These are phyloP conservation scores for Pythium graminicola DNA, from an alignment of 352 stramenopile species.

Conservation along the genomic window DNA sequence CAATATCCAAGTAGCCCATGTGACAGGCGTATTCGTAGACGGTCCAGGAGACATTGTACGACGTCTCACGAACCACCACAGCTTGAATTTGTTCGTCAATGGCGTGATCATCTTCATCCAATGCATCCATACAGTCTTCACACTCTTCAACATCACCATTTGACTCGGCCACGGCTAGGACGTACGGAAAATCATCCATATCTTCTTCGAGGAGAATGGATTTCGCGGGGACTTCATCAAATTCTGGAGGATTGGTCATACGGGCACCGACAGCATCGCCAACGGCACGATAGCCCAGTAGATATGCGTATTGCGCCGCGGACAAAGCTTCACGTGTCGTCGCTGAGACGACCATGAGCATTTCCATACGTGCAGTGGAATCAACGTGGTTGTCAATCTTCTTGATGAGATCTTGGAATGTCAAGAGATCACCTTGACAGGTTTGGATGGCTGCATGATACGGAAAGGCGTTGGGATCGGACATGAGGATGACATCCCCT, in stretches of 20 bases:
- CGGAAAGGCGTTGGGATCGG: slow-evolving; percentile 5
- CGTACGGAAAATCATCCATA: slow-evolving; percentile 4
- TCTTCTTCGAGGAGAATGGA: slow-evolving; percentile 2
- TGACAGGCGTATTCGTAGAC: slow-evolving; percentile 18
- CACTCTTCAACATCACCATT: slow-evolving; percentile 8
- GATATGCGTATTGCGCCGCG: slow-evolving; percentile 13
- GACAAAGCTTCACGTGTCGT: slow-evolving; percentile 1
- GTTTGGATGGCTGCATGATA: slow-evolving; percentile 15
- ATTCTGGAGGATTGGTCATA: background rate
- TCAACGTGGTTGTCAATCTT: slow-evolving; percentile 1
- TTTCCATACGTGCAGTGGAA: background rate
- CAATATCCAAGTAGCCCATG: slow-evolving; percentile 21
- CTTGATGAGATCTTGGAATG: slow-evolving; percentile 5
- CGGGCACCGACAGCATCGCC: slow-evolving; percentile 1
- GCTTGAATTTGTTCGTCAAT: slow-evolving; percentile 13
- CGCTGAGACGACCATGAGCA: slow-evolving; percentile 2
- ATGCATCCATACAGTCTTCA: background rate
- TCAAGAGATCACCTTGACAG: slow-evolving; percentile 1
- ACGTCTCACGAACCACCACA: slow-evolving; percentile 1
- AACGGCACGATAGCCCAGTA: background rate
- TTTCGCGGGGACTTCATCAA: background rate
- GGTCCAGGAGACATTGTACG: slow-evolving; percentile 7
- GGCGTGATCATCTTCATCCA: slow-evolving; percentile 16
- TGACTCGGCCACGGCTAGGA: background rate
- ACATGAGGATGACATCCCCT: background rate